A percentile compares a stretch with the other conserved stretches of the same genome.
These are phyloP conservation scores for Symbiotaphrina buchneri DNA, from an alignment of 495 filamentous ascomycete species.

Conservation along the genomic window DNA sequence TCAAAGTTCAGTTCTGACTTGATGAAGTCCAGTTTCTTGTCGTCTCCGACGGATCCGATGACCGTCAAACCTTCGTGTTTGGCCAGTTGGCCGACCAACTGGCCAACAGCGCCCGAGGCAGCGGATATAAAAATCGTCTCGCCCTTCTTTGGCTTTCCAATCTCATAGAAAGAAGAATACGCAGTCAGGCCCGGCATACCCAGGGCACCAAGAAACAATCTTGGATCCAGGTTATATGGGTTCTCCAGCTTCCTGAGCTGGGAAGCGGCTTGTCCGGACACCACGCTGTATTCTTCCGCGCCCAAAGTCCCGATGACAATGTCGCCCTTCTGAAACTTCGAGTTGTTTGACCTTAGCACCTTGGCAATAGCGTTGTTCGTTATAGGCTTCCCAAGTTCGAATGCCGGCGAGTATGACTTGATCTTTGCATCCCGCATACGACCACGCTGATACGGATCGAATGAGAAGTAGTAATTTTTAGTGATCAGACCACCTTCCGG, in stretches of 20 bases:
- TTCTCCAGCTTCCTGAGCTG: constrained; percentile 26
- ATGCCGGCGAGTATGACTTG: constrained; percentile 44
- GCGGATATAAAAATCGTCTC: constrained; percentile 76
- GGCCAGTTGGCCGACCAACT: constrained; percentile 65
- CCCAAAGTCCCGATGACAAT: constrained; percentile 34
- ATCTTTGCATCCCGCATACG: constrained; percentile 24
- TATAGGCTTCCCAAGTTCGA: constrained; percentile 30
- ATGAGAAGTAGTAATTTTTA: constrained; percentile 56
- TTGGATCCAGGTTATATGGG: constrained; percentile 36
- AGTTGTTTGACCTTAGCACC: constrained; percentile 41
- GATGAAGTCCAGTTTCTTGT: constrained; percentile 27
- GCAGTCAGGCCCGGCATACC: constrained; percentile 82
- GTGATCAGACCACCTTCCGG: constrained; percentile 48
- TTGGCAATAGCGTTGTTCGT: constrained; percentile 30
- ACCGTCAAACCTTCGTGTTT: constrained; percentile 75
- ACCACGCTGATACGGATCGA: constrained; percentile 78
- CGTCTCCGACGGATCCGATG: constrained; percentile 41
- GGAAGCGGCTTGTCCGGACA: constrained; percentile 13
- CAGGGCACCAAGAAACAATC: constrained; percentile 44
- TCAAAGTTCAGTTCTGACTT: constrained; percentile 26
- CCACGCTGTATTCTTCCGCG: constrained; percentile 35
- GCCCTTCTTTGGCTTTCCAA: constrained; percentile 67
- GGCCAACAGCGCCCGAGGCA: constrained; percentile 66
- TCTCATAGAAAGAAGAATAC: constrained; percentile 59
- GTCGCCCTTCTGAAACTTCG: constrained; percentile 40